phyloP scores from a whole-genome alignment of 2,329 filamentous ascomycete species.

The Apiospora sp. region DNA sequence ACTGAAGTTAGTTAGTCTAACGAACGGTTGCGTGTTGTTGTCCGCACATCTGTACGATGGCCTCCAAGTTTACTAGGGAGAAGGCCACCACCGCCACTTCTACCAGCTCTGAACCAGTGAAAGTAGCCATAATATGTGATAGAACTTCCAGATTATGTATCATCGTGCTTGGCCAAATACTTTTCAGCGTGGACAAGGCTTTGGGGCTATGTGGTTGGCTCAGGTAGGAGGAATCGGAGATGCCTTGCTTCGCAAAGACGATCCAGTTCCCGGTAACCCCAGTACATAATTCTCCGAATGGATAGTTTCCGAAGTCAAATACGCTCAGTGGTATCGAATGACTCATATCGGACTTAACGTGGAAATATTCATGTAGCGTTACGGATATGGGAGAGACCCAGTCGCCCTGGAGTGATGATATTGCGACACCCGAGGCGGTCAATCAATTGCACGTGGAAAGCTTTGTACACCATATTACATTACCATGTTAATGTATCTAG shows the following conservation, averaged over 20 bases:
- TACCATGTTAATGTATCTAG: neutral
- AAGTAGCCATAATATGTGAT: neutral
- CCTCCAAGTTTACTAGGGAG: too few relatives aligned
- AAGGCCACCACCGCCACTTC: neutral
- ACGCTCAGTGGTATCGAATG: neutral
- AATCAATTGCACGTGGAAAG: neutral
- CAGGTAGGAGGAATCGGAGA: neutral
- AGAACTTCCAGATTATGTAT: rapidly evolving
- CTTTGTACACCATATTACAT: neutral
- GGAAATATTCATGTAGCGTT: neutral
- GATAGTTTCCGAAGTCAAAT: neutral
- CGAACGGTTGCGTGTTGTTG: neutral
- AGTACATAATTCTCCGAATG: neutral
- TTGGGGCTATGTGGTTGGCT: neutral
- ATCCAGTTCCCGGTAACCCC: neutral
- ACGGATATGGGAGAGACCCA: too few relatives aligned
- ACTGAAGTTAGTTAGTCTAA: too few relatives aligned
- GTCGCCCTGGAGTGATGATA: too few relatives aligned
- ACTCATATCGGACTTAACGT: neutral
- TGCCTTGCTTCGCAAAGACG: neutral
- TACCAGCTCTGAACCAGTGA: neutral
- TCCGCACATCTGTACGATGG: too few relatives aligned
- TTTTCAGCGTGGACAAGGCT: neutral
- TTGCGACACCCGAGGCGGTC: neutral
- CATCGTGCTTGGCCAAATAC: too few relatives aligned